Evolutionary conservation across 2,329 filamentous ascomycete genomes (phyloP).

Genomic region (Leptographium flavum): DNA sequence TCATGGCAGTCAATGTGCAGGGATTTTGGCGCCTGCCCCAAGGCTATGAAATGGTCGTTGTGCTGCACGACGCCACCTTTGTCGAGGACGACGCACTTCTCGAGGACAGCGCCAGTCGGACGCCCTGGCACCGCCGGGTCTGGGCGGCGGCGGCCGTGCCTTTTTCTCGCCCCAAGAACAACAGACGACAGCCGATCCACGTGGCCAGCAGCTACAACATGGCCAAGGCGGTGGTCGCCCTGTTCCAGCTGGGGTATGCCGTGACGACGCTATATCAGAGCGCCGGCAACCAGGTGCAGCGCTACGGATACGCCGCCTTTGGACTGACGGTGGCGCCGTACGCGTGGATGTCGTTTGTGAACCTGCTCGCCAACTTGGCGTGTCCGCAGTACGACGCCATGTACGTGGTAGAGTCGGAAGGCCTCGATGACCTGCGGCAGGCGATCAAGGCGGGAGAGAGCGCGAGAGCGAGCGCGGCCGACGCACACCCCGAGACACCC

Average conservation of each 20-base stretch:
- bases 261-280: background rate
- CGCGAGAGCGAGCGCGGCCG: background rate
- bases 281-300: background rate
- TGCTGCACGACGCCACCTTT: background rate
- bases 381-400: background rate
- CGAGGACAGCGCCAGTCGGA: background rate
- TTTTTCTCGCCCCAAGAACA: background rate
- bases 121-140: background rate
- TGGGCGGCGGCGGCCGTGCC: background rate
- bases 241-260: background rate
- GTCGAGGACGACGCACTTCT: background rate
- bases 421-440: background rate
- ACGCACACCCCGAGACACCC: too few species aligned
- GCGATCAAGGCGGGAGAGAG: too few species aligned
- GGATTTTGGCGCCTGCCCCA: background rate
- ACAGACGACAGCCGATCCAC: background rate
- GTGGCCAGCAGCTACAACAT: background rate
- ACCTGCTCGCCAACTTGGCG: background rate
- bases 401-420: background rate
- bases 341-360: background rate
- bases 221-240: background rate
- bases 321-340: background rate
- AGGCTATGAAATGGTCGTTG: background rate
- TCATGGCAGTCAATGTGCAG: background rate
- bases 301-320: background rate